A percentile compares a stretch with the other conserved stretches of the same genome.
Evolutionary conservation across 805 yeast genomes (phyloP).

Genomic region (Lipomyces sp.): DNA sequence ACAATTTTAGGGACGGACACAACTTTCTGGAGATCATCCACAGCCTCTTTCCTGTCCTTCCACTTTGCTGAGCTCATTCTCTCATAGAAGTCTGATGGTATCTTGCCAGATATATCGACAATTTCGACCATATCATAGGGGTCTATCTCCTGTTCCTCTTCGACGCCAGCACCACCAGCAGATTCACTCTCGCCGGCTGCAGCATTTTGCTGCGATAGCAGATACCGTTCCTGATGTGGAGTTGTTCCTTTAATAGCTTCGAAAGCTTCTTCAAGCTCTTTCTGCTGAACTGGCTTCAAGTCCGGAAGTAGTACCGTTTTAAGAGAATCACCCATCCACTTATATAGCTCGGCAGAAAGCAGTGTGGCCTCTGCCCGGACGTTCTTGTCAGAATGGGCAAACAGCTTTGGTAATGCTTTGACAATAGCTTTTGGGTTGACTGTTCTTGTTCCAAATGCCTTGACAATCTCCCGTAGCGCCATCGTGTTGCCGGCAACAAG

Average conservation of each 20-base stretch:
- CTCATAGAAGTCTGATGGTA: slow-evolving; percentile 61
- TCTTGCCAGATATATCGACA: slow-evolving; percentile 58
- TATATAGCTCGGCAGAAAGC: slow-evolving; percentile 64
- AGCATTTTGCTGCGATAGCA: slow-evolving; percentile 53
- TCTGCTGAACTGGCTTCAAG: slow-evolving; percentile 88
- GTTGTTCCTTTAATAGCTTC: slow-evolving; percentile 44
- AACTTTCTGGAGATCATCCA: slow-evolving; percentile 52
- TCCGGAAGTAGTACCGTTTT: slow-evolving; percentile 60
- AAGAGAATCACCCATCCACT: slow-evolving; percentile 67
- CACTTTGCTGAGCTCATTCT: slow-evolving; percentile 66
- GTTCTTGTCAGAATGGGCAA: slow-evolving; percentile 79
- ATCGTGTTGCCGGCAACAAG: slow-evolving; percentile 64
- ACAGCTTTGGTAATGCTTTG: slow-evolving; percentile 60
- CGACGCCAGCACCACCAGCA: slow-evolving; percentile 20
- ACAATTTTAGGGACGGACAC: slow-evolving; percentile 51
- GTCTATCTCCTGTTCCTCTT: slow-evolving; percentile 49
- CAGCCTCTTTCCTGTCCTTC: slow-evolving; percentile 87
- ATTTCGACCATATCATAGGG: slow-evolving; percentile 71
- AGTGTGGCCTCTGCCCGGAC: slow-evolving; percentile 77
- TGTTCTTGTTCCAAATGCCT: slow-evolving; percentile 60
- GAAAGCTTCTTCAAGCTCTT: slow-evolving; percentile 70
- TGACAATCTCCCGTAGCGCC: slow-evolving; percentile 55
- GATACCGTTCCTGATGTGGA: slow-evolving; percentile 51
- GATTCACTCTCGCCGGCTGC: slow-evolving; percentile 33
- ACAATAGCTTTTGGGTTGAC: slow-evolving; percentile 58